phyloP scores from a whole-genome alignment of 83 land plant genomes.

The Thuja plicata region DNA sequence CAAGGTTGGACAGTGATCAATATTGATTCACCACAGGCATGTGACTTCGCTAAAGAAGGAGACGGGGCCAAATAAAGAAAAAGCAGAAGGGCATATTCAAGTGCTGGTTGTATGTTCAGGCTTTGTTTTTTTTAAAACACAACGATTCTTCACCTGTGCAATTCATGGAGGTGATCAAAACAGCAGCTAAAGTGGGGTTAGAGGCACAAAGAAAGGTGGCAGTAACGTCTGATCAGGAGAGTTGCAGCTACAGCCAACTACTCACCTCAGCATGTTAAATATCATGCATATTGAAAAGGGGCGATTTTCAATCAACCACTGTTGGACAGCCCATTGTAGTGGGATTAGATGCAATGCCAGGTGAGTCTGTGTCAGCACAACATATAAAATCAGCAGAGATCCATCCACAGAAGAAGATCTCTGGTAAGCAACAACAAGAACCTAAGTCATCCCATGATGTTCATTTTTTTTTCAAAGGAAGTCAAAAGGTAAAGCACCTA shows the following conservation, averaged over 20 bases:
- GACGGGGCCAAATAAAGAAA: no score
- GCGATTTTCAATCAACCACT: neutral
- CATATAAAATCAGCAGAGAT: constrained; percentile 18
- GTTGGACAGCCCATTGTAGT: constrained; percentile 30
- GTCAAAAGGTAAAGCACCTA: neutral
- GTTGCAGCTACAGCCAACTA: constrained; percentile 70
- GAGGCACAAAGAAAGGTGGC: constrained; percentile 42
- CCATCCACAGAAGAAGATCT: neutral
- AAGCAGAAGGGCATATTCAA: no score
- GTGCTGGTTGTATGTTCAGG: no score
- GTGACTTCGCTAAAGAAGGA: no score
- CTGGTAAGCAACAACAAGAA: constrained; percentile 11
- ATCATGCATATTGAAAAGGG: constrained; percentile 24
- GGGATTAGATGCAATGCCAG: constrained; percentile 64
- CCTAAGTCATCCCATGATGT: constrained; percentile 10
- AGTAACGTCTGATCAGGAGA: constrained; percentile 45
- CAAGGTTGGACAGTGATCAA: neutral
- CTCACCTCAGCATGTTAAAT: constrained; percentile 56
- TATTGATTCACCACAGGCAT: neutral
- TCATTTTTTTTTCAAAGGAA: constrained; percentile 2
- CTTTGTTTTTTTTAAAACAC: no score
- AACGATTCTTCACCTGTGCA: neutral
- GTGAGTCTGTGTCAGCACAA: neutral
- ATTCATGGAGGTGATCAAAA: constrained; percentile 68
- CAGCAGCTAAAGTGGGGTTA: constrained; percentile 33